Evolutionary conservation across 306 rosid species (phyloP).

Genomic region (Malus fusca): DNA sequence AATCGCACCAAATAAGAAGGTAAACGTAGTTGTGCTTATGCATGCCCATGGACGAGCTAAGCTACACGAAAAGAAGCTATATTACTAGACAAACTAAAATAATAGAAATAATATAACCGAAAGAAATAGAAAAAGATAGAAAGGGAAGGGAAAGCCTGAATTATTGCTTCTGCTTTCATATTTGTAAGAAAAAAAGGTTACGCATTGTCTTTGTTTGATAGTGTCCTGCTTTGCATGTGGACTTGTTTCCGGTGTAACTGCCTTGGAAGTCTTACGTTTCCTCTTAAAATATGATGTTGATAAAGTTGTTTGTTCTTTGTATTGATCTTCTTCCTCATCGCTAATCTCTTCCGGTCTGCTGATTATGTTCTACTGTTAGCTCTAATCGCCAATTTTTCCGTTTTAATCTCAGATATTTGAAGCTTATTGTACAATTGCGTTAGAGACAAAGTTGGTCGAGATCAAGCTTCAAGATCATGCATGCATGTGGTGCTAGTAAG

Average conservation of each 20-base stretch:
- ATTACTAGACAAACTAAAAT: not conserved
- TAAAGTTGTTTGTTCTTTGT: not conserved
- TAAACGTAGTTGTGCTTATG: not conserved
- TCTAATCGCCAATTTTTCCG: not conserved
- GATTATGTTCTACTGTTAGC: not conserved
- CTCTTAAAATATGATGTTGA: not conserved
- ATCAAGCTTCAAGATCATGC: not conserved
- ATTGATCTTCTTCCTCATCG: not conserved
- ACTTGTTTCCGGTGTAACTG: not conserved
- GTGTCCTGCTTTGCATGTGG: too few relatives aligned
- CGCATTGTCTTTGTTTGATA: too few relatives aligned
- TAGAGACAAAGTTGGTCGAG: not conserved
- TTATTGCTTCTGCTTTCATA: slow-evolving; percentile 1
- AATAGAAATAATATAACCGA: not conserved
- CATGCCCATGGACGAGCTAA: not conserved
- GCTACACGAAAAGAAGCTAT: not conserved
- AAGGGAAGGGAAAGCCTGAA: not conserved
- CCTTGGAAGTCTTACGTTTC: not conserved
- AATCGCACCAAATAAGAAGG: not conserved
- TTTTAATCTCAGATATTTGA: not conserved
- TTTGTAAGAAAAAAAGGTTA: not conserved
- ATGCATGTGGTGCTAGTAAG: not conserved
- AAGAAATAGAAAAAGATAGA: not conserved
- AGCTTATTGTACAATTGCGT: not conserved
- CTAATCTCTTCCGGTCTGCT: not conserved